Evolutionary conservation across 1,139 yeast genomes (phyloP).

Genomic region (Nakaseomyces uthaithaninus): DNA sequence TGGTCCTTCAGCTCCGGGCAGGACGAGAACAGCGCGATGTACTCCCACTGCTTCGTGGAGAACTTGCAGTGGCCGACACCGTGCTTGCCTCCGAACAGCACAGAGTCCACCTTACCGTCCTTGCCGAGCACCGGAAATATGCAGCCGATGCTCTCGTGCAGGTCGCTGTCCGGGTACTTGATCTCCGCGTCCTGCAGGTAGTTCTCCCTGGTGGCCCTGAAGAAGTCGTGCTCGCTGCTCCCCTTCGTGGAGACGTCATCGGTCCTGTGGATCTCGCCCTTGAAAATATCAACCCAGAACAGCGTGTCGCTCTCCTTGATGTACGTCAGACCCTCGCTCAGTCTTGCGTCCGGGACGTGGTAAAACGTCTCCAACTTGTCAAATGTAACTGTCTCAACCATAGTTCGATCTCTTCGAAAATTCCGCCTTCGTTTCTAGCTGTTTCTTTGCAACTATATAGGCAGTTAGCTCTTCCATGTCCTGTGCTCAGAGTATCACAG

Average conservation of each 20-base stretch:
- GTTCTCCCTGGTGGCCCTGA: slow-evolving; percentile 26
- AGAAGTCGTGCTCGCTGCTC: slow-evolving; percentile 34
- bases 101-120: slow-evolving; percentile 33
- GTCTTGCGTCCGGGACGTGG: slow-evolving; percentile 38
- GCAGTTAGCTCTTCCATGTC: too few relatives aligned
- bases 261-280: slow-evolving; percentile 47
- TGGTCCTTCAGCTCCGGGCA: slow-evolving; percentile 33
- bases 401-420: too few relatives aligned
- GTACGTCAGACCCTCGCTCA: slow-evolving; percentile 63
- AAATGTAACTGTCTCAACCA: slow-evolving; percentile 2
- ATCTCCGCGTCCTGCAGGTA: slow-evolving; percentile 14
- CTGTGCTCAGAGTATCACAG: too few relatives aligned
- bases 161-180: slow-evolving; percentile 15
- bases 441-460: background rate
- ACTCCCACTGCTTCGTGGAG: slow-evolving; percentile 36
- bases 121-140: slow-evolving; percentile 47
- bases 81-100: slow-evolving; percentile 45
- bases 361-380: slow-evolving; percentile 13
- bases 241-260: slow-evolving; percentile 14
- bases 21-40: slow-evolving; percentile 36
- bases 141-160: slow-evolving; percentile 45
- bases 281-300: slow-evolving; percentile 63
- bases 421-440: background rate
- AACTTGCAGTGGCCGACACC: slow-evolving; percentile 52
- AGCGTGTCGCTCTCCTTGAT: slow-evolving; percentile 48